Conservation (phyloP, 441 rosid genomes). For the Pelargonium cotyledonis region DNA sequence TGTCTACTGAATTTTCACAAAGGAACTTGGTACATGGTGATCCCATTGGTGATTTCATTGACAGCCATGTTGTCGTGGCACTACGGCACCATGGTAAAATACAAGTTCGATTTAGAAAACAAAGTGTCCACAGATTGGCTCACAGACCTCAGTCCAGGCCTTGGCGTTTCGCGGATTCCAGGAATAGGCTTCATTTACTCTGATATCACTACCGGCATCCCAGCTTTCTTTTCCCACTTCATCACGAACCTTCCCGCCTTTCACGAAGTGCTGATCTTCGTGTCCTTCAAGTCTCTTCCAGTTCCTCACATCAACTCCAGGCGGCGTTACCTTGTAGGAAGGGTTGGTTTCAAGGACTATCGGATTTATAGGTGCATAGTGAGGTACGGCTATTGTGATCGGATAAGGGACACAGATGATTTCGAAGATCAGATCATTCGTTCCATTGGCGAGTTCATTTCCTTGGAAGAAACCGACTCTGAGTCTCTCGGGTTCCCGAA, state of each 20-base stretch:
- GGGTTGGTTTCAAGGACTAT: conserved; percentile 43
- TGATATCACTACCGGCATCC: conserved; percentile 53
- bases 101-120: conserved; percentile 56
- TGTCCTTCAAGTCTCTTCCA: conserved; percentile 55
- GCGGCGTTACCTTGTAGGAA: conserved; percentile 42
- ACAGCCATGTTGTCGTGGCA: conserved; percentile 58
- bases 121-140: conserved; percentile 62
- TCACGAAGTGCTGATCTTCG: conserved; percentile 58
- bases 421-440: conserved; percentile 52
- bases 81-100: conserved; percentile 56
- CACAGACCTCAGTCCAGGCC: conserved; percentile 40
- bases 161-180: conserved; percentile 52
- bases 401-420: conserved; percentile 37
- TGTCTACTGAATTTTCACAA: conserved; percentile 38
- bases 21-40: conserved; percentile 55
- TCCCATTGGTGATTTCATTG: conserved; percentile 32
- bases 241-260: conserved; percentile 60
- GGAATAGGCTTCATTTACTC: conserved; percentile 58
- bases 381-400: conserved; percentile 51
- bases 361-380: conserved; percentile 54
- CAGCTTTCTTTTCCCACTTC: conserved; percentile 65
- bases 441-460: conserved; percentile 49
- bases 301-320: conserved; percentile 38
- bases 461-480: conserved; percentile 36
- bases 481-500: conserved; percentile 29